A percentile compares a stretch with the other conserved stretches of the same genome.
phyloP scores from a whole-genome alignment of 257 asterid genomes.

The Solanum tarijense region DNA sequence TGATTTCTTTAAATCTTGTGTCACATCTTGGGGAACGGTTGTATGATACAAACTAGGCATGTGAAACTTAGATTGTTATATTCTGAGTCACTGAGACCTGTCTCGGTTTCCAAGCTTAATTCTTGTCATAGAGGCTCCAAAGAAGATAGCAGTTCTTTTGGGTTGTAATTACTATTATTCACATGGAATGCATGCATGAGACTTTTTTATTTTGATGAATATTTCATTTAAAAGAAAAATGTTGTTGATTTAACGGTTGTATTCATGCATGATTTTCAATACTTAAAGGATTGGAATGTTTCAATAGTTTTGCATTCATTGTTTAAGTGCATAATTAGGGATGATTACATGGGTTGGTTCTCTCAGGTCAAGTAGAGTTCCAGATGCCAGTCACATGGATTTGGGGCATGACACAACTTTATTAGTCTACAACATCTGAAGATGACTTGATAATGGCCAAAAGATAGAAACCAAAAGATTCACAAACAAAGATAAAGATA shows the following conservation, averaged over 20 bases:
- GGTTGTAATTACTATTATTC: not conserved
- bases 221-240: not conserved
- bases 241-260: not conserved
- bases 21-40: not conserved
- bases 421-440: not conserved
- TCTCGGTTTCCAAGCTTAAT: not conserved
- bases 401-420: not conserved
- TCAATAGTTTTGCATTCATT: not conserved
- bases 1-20: not conserved
- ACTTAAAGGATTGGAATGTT: not conserved
- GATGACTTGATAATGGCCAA: not conserved
- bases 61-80: not conserved
- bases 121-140: not conserved
- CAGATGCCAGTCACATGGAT: not conserved
- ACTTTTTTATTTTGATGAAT: not conserved
- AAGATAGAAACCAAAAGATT: not conserved
- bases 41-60: not conserved
- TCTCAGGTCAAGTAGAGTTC: not conserved
- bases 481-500: not conserved
- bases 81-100: not conserved
- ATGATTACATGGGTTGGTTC: not conserved
- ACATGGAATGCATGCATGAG: not conserved
- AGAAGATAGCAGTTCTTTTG: not conserved
- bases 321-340: not conserved
- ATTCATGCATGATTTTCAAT: not conserved